Evolutionary conservation across 768 basidiomycete genomes (phyloP), one percentile per base, ranked within the genome.

Genomic region (Coprinellus micaceus): DNA sequence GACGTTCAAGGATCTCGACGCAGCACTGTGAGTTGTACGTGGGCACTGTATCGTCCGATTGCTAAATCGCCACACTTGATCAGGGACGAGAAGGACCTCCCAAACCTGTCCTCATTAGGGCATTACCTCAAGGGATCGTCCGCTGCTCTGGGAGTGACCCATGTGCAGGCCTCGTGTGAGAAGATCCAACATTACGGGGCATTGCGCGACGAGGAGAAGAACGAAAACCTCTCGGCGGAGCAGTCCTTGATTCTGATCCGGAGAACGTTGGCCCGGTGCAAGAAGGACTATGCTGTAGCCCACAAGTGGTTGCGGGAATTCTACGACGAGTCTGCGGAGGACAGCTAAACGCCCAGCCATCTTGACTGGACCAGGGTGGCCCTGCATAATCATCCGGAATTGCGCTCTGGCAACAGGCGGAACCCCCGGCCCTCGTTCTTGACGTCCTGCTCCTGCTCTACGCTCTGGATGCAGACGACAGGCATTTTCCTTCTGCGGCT

Each of bases 81-180:
- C 68, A 92, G 90, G 59, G 63, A 64, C 37, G 69, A 64, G 22
- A 80, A 84, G 59, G 80, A 94, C 61, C 81, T 96, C 10, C 61
- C 64, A 10, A 67, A 80, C 54, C 82, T 99, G 17, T 88, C 90
- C 2, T 72, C 75, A 17, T 78, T 89, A 10, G 97, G 95, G 0
- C 96, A 99, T 72, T 99, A 91, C 74, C 84, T 98, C 67, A 99
- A 98, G 71, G 96, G 96, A 46, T 98, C 95, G 2, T 96, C 94
- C 12, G 95, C 95, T 26, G 92, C 95, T 2, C 80, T 99, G 44
- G 96, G 97, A 25, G 82, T 95, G 28, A 73, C 74, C 56, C 82
- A 82, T 60, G 94, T 99, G 52, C 88, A 92, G 68, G 79, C 74
- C 15, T 85, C 87, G 24, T 98, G 96, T 76, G 94, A 93, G 70